Base-by-base conservation (phyloP, 2,329 filamentous ascomycete genomes). In the Thermothelomyces thermophilus region DNA sequence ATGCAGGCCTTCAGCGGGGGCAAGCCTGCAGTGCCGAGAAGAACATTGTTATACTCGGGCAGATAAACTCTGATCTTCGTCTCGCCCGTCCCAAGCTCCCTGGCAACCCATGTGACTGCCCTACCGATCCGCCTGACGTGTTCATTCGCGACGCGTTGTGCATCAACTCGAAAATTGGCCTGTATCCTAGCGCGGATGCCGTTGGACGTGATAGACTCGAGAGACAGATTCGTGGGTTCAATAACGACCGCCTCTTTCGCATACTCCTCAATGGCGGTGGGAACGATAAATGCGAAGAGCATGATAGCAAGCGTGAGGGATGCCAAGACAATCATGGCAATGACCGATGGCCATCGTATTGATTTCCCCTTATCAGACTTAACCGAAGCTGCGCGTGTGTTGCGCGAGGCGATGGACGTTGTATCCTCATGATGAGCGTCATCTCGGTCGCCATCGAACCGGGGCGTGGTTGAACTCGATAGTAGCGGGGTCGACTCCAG, bases 181-280 rank as follows among this genome's bases (percentile, higher is more conserved):
- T 90, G 84, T 41, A 98, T 75, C 55, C 89, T 83, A 28, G 88
- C 86, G 54, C 78, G 80, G 8, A 96, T 79, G 11, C 93, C 91
- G 51, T 83, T 76, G 7, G 80, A 64, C 0, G 89, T 96, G 57
- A 96, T 86, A 2, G 86, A 88, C 61, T 93, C 86, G 52, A 98
- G 82, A 1, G 90, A 89, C 17, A 98, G 70, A 58, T 84, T 86
- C 5, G 85, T 90, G 2, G 93, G 88, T 63, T 90, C 82, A 57
- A 98, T 79, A 16, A 91, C 82, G 20, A 84, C 76, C 3, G 90
- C 88, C 66, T 90, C 76, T 68, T 91, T 85, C 42, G 86, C 87
- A 67, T 98, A 98, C 63, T 88, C 79, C 67, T 95, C 82, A 10
- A 95, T 80, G 7, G 84, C 80, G 14, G 85, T 82, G 2, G 91